Conservation (phyloP, 2,329 filamentous ascomycete species). For the Aspergillus intermedius region DNA sequence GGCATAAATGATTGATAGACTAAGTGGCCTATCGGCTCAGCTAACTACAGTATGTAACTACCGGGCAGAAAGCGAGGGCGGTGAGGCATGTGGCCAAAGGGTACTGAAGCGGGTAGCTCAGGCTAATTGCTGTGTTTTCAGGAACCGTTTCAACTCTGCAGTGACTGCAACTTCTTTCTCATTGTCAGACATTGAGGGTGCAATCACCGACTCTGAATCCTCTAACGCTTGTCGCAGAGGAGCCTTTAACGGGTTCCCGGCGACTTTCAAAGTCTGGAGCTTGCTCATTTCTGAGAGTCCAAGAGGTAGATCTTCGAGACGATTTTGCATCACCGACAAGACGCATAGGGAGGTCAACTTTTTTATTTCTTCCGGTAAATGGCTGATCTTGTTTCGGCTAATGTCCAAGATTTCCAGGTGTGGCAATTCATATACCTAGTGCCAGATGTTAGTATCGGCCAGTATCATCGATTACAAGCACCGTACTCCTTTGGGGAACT, state of each 20-base stretch:
- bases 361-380: slow-evolving; percentile 70
- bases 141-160: slow-evolving; percentile 53
- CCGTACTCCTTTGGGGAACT: slow-evolving; percentile 60
- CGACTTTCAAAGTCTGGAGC: slow-evolving; percentile 80
- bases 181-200: slow-evolving; percentile 49
- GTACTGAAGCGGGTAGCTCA: no score
- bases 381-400: slow-evolving; percentile 75
- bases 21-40: no score
- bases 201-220: slow-evolving; percentile 59
- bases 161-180: slow-evolving; percentile 57
- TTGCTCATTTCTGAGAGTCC: slow-evolving; percentile 86
- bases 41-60: no score
- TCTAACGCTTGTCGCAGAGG: slow-evolving; percentile 66
- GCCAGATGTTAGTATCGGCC: neutral
- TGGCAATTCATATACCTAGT: slow-evolving; percentile 73
- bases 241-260: slow-evolving; percentile 78
- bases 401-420: slow-evolving; percentile 90
- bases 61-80: no score
- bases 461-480: neutral
- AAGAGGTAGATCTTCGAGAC: slow-evolving; percentile 74
- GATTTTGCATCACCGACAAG: slow-evolving; percentile 78
- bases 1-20: no score
- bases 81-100: no score
- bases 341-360: slow-evolving; percentile 82
- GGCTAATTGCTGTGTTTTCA: slow-evolving; percentile 41